Conservation (phyloP, 192 early-diverging fungal species). For the Coemansia sp. region DNA sequence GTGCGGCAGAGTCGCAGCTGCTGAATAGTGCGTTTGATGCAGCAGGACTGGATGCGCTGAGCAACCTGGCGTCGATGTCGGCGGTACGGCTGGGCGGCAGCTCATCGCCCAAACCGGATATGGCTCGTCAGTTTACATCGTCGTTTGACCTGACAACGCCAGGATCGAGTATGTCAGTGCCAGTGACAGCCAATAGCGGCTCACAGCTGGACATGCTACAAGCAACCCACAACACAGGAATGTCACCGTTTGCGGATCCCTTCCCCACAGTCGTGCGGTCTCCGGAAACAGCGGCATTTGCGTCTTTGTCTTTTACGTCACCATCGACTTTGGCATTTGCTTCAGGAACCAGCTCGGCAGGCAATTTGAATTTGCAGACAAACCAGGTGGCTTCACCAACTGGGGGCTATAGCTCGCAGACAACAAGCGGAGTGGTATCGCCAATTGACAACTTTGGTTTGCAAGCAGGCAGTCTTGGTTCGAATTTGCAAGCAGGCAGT, state of each 20-base stretch:
- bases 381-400: not conserved
- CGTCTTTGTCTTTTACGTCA: not conserved
- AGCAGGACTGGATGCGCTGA: conserved; percentile 46
- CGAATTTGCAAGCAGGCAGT: not conserved
- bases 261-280: conserved; percentile 26
- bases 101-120: conserved; percentile 29
- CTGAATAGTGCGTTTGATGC: conserved; percentile 53
- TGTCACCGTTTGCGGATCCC: conserved; percentile 20
- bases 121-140: conserved; percentile 49
- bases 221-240: conserved; percentile 14
- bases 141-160: conserved; percentile 32
- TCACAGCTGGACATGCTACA: conserved; percentile 12
- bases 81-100: conserved; percentile 13
- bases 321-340: not conserved
- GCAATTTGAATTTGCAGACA: conserved; percentile 1
- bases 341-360: not conserved
- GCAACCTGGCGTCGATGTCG: conserved; percentile 28
- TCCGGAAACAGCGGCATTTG: conserved; percentile 17
- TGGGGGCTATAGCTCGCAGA: not conserved
- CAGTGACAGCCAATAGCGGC: conserved; percentile 16
- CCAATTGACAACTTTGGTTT: not conserved
- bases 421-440: not conserved
- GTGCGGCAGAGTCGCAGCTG: conserved; percentile 33
- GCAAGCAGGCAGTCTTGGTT: not conserved
- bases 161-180: conserved; percentile 1